Conservation (phyloP, 352 stramenopile genomes). For the Phytophthora niederhauseri region DNA sequence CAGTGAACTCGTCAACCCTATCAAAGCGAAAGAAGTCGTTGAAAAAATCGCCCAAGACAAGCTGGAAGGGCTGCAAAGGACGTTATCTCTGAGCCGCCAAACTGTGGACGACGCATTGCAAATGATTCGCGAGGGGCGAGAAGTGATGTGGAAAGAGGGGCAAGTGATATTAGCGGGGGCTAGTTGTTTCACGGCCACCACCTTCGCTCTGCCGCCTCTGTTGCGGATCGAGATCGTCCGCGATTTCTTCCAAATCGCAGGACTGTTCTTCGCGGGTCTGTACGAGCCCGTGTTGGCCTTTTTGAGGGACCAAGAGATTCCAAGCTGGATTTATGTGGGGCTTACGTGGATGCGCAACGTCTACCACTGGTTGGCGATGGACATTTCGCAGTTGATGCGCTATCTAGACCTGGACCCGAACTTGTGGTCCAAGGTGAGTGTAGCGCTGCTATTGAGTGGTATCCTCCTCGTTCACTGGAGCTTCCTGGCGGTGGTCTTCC, state of each 20-base stretch:
- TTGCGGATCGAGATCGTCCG: conserved; percentile 50
- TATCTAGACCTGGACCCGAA: not conserved
- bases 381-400: not conserved
- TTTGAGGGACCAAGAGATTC: conserved; percentile 1
- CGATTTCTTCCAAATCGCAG: conserved; percentile 53
- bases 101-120: conserved; percentile 34
- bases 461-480: not conserved
- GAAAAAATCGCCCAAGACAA: too few relatives aligned
- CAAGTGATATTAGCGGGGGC: conserved; percentile 3
- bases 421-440: too few relatives aligned
- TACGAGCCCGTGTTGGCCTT: conserved; percentile 35
- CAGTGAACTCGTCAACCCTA: too few relatives aligned
- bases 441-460: conserved; percentile 26
- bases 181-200: conserved; percentile 5
- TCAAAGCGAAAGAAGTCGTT: too few relatives aligned
- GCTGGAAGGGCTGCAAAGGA: too few relatives aligned
- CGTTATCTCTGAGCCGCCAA: conserved; percentile 34
- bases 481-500: not conserved
- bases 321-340: too few relatives aligned
- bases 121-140: conserved; percentile 21
- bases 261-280: conserved; percentile 50
- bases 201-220: conserved; percentile 27
- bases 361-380: not conserved
- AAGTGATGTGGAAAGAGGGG: too few relatives aligned
- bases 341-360: conserved; percentile 2